Evolutionary conservation across 225 moss, liverwort and hornwort species (phyloP), one percentile per base, ranked within the genome.

Genomic region (Thuidium tamariscinum): DNA sequence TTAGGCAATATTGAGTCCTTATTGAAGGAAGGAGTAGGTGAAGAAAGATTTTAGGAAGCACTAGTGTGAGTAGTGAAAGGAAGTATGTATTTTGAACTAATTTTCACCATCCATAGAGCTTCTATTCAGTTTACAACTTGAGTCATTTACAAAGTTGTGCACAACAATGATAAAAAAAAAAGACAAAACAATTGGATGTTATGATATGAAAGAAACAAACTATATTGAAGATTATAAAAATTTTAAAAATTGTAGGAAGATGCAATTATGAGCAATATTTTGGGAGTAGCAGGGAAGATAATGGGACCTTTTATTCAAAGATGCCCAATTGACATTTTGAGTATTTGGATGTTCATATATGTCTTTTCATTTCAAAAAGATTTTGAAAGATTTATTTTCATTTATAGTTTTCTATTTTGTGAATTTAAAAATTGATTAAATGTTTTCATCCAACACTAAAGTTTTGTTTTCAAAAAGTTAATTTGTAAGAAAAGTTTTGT

Each of bases 401-500:
- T n/a, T 74, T 13, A 20, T 20, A 32, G 2, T 21, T 74, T 74
- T 52, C 2, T 18, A 73, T 22, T n/a, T 23, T 36, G 5, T 76
- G 23, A 9, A 25, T 76, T 2, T 16, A 0, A 76, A 25, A 16
- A 74, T 21, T 51, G 20, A 76, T 6, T 8, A 34, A 30, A 54
- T 36, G 3, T 16, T 54, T 75, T 9, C 4, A 16, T 55, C 21
- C 21, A 37, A 4, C 4, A 4, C 3, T 11, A 37, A 0, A 37
- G 9, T 26, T 1, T 77, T 77, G 13, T 55, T 55, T 25, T 2
- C 4, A 1, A 23, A 52, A 32, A 19, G 2, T 49, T 20, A 7
- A 1, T 49, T 20, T 7, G 1, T 18, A 32, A 30, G 13, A 44
- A 1, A 12, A 10, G 1, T 11, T 32, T 1, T 11, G 0, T 48